A percentile compares a stretch with the other conserved stretches of the same genome.
phyloP scores from a whole-genome alignment of 345 rosid genomes.

The Citrus maxima region DNA sequence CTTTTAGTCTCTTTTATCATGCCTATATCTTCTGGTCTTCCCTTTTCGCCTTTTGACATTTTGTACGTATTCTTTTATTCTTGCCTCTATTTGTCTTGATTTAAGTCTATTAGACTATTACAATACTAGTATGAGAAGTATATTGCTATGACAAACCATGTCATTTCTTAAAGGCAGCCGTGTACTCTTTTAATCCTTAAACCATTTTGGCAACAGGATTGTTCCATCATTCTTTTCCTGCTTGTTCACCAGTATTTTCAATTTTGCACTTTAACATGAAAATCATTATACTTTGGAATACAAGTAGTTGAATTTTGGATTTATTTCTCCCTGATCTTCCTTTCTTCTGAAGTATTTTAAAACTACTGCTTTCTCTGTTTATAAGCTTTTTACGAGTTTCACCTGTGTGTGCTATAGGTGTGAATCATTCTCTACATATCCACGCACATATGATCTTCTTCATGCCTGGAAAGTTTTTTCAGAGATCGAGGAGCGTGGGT shows the following conservation, averaged over 20 bases:
- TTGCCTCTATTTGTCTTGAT: not conserved
- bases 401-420: conserved; percentile 51
- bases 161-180: not conserved
- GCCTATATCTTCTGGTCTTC: not conserved
- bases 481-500: conserved; percentile 56
- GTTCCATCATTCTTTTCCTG: not conserved
- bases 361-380: not conserved
- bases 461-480: conserved; percentile 82
- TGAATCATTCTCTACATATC: conserved; percentile 92
- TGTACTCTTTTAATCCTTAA: not conserved
- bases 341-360: not conserved
- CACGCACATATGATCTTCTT: conserved; percentile 90
- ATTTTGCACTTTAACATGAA: not conserved
- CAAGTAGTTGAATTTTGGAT: not conserved
- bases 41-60: not conserved
- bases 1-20: not conserved
- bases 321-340: not conserved
- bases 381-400: not conserved
- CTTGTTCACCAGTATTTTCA: not conserved
- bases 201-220: not conserved
- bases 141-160: not conserved
- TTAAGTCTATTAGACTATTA: not conserved
- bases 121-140: not conserved
- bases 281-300: not conserved
- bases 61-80: not conserved